A percentile compares a stretch with the other conserved stretches of the same genome.
phyloP scores from a whole-genome alignment of 2,329 filamentous ascomycete species.

The Didymosphaeria variabile region DNA sequence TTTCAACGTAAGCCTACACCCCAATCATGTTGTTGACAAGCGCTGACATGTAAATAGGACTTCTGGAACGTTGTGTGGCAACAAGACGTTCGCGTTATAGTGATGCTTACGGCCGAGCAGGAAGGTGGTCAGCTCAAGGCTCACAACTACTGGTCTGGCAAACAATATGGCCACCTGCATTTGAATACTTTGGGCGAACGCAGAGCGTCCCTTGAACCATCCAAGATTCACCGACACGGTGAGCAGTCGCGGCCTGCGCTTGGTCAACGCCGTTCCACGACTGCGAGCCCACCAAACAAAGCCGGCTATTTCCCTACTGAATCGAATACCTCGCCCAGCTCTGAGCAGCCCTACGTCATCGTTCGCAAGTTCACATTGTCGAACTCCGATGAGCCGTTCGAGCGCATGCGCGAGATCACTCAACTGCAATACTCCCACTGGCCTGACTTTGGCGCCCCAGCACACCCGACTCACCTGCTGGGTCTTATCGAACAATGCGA shows the following conservation, averaged over 20 bases:
- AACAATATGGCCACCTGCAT: constrained; percentile 79
- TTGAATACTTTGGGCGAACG: constrained; percentile 83
- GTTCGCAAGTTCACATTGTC: constrained; percentile 88
- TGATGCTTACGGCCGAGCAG: constrained; percentile 94
- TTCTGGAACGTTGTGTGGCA: constrained; percentile 99
- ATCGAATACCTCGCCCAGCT: constrained; percentile 36
- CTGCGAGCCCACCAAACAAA: constrained; percentile 31
- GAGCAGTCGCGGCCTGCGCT: constrained; percentile 44
- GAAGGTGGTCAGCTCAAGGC: constrained; percentile 96
- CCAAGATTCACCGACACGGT: constrained; percentile 59
- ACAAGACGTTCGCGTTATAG: constrained; percentile 91
- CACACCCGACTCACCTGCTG: constrained; percentile 85
- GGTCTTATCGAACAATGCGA: constrained; percentile 90
- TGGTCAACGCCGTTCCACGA: constrained; percentile 48
- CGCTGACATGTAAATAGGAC: constrained; percentile 66
- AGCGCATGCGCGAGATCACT: constrained; percentile 88
- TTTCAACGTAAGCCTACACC: constrained; percentile 73
- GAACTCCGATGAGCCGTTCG: constrained; percentile 80
- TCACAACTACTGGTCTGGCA: constrained; percentile 88
- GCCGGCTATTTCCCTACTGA: constrained; percentile 39
- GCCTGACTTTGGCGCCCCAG: constrained; percentile 95
- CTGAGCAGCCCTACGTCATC: constrained; percentile 77
- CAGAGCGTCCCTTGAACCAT: constrained; percentile 76
- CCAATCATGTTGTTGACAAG: neutral
- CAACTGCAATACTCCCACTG: constrained; percentile 95